phyloP scores from a whole-genome alignment of 2,329 filamentous ascomycete genomes.

The Exophiala viscosa region DNA sequence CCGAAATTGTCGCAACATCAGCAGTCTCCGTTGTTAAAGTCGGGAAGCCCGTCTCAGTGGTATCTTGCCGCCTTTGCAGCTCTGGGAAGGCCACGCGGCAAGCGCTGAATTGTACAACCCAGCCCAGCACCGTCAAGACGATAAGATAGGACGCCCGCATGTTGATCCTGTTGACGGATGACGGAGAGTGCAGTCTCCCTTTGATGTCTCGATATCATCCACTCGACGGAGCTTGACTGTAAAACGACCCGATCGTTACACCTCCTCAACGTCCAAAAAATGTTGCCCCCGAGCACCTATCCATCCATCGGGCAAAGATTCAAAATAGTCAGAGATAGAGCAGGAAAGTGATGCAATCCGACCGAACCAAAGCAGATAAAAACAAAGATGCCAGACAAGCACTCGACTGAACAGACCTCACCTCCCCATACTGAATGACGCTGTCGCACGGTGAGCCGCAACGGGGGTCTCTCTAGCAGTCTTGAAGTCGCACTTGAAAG shows the following conservation, averaged over 20 bases:
- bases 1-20: neutral
- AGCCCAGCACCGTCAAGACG: slow-evolving; percentile 11
- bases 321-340: slow-evolving; percentile 1
- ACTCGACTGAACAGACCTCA: neutral
- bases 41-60: slow-evolving; percentile 10
- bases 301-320: slow-evolving; percentile 7
- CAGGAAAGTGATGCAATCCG: neutral
- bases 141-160: slow-evolving; percentile 13
- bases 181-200: neutral
- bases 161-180: neutral
- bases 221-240: slow-evolving; percentile 6
- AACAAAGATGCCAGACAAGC: no score
- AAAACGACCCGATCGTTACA: slow-evolving; percentile 7
- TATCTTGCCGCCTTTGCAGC: slow-evolving; percentile 15
- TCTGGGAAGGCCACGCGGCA: neutral
- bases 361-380: no score
- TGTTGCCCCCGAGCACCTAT: slow-evolving; percentile 1
- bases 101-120: neutral
- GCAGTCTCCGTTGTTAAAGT: slow-evolving; percentile 11
- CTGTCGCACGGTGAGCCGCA: neutral
- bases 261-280: slow-evolving; percentile 9
- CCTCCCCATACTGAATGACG: neutral
- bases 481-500: neutral
- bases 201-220: neutral
- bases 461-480: neutral